Conservation (phyloP, 148 eudicot species). For the Bassia scoparia region DNA sequence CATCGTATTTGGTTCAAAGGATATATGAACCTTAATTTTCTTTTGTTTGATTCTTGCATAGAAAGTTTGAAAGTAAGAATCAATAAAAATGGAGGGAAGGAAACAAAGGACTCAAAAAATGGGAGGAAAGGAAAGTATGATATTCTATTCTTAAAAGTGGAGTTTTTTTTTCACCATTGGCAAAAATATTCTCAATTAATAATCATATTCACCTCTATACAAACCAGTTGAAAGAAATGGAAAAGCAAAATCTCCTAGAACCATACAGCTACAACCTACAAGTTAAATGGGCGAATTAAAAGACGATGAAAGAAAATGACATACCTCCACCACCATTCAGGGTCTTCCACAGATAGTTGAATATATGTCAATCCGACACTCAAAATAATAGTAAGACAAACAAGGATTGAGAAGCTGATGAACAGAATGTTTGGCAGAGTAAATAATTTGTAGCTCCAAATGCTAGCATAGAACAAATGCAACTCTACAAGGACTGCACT, state of each 20-base stretch:
- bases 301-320: neutral
- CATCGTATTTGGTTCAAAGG: neutral
- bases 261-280: neutral
- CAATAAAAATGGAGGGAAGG: neutral
- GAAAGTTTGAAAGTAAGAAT: neutral
- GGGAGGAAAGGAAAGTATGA: neutral
- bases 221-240: no score
- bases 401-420: slow-evolving; percentile 48
- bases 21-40: neutral
- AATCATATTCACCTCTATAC: no score
- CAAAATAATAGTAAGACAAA: slow-evolving; percentile 43
- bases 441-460: slow-evolving; percentile 78
- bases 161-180: neutral
- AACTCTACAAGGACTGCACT: slow-evolving; percentile 69
- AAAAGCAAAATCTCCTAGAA: neutral
- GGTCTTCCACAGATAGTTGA: slow-evolving; percentile 38
- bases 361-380: slow-evolving; percentile 40
- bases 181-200: no score
- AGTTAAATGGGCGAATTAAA: neutral
- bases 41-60: neutral
- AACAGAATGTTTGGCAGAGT: slow-evolving; percentile 45
- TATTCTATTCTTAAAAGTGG: neutral
- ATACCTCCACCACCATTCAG: slow-evolving; percentile 79
- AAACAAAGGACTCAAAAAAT: neutral
- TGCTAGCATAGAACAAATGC: slow-evolving; percentile 59